These are phyloP conservation scores for Metschnikowia gruessii DNA, from an alignment of 805 yeast genomes.

Conservation along the genomic window DNA sequence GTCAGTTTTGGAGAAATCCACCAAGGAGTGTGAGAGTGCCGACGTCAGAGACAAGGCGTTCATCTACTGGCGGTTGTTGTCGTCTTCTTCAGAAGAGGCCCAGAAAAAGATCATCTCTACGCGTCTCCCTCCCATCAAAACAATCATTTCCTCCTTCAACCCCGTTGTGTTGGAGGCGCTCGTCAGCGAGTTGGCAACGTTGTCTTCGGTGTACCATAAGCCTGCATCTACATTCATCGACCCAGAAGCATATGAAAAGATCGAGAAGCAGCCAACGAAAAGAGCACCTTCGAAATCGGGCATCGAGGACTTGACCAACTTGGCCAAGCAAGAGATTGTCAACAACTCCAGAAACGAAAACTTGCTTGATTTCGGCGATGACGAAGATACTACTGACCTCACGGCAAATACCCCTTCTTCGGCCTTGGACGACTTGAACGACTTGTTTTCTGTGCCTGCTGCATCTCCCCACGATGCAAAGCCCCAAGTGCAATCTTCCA, in stretches of 20 bases:
- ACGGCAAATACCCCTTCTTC: slow-evolving; percentile 22
- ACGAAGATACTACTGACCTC: slow-evolving; percentile 27
- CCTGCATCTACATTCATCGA: slow-evolving; percentile 67
- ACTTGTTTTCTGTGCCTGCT: slow-evolving; percentile 53
- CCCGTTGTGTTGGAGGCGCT: slow-evolving; percentile 66
- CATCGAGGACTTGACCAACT: slow-evolving; percentile 71
- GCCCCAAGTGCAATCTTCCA: slow-evolving; percentile 19
- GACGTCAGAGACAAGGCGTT: slow-evolving; percentile 81
- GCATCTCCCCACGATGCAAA: slow-evolving; percentile 15
- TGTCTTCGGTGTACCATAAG: slow-evolving; percentile 86
- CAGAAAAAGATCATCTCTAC: slow-evolving; percentile 56
- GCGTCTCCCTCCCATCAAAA: slow-evolving; percentile 65
- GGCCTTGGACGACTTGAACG: slow-evolving; percentile 72
- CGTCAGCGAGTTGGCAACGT: slow-evolving; percentile 71
- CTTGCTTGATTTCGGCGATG: slow-evolving; percentile 81
- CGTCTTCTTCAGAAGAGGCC: slow-evolving; percentile 40
- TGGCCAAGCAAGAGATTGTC: slow-evolving; percentile 75
- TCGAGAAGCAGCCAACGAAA: slow-evolving; percentile 18
- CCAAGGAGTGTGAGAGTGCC: slow-evolving; percentile 63
- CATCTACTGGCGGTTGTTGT: slow-evolving; percentile 74
- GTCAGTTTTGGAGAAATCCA: slow-evolving; percentile 56
- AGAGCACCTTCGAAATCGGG: slow-evolving; percentile 27
- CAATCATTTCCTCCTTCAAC: slow-evolving; percentile 70
- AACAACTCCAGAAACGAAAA: slow-evolving; percentile 69
- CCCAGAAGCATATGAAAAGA: slow-evolving; percentile 24